phyloP scores from a whole-genome alignment of 2,329 filamentous ascomycete genomes.

The Trichoderma afroharzianum region DNA sequence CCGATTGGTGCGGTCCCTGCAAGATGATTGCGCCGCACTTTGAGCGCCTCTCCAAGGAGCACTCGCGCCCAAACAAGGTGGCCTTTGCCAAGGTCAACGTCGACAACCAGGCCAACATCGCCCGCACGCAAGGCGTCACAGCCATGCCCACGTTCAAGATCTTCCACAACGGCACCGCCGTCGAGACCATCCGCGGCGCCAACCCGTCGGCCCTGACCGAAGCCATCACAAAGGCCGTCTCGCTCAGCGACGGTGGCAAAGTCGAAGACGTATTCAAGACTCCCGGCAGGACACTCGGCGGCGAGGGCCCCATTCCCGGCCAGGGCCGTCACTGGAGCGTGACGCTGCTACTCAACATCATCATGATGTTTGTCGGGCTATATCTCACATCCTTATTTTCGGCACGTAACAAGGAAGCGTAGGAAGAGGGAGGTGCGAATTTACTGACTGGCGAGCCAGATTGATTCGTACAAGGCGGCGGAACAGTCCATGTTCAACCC shows the following conservation, averaged over 20 bases:
- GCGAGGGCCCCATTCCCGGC: slow-evolving; percentile 25
- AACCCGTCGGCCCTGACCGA: slow-evolving; percentile 71
- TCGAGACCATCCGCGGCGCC: slow-evolving; percentile 77
- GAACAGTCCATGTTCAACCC: slow-evolving; percentile 58
- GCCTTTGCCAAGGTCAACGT: slow-evolving; percentile 92
- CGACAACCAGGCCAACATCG: slow-evolving; percentile 74
- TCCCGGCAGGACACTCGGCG: slow-evolving; percentile 56
- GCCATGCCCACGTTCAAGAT: slow-evolving; percentile 95
- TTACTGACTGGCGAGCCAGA: slow-evolving; percentile 37
- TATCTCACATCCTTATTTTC: slow-evolving; percentile 61
- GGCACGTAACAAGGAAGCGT: slow-evolving; percentile 37
- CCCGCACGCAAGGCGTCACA: slow-evolving; percentile 71
- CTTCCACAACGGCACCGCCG: slow-evolving; percentile 70
- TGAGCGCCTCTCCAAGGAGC: slow-evolving; percentile 74
- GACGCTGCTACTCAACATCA: slow-evolving; percentile 43
- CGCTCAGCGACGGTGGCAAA: slow-evolving; percentile 44
- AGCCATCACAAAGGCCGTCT: slow-evolving; percentile 68
- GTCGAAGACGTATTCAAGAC: slow-evolving; percentile 49
- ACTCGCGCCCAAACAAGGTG: slow-evolving; percentile 76
- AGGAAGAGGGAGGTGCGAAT: slow-evolving; percentile 1
- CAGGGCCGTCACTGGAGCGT: slow-evolving; percentile 32
- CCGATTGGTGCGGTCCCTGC: slow-evolving; percentile 93
- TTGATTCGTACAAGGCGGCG: slow-evolving; percentile 60
- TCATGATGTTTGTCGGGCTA: slow-evolving; percentile 48
- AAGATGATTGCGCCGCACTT: slow-evolving; percentile 88